Evolutionary conservation across 805 yeast species (phyloP), one percentile per base, ranked within the genome.

Genomic region (Ascoidea tarda): DNA sequence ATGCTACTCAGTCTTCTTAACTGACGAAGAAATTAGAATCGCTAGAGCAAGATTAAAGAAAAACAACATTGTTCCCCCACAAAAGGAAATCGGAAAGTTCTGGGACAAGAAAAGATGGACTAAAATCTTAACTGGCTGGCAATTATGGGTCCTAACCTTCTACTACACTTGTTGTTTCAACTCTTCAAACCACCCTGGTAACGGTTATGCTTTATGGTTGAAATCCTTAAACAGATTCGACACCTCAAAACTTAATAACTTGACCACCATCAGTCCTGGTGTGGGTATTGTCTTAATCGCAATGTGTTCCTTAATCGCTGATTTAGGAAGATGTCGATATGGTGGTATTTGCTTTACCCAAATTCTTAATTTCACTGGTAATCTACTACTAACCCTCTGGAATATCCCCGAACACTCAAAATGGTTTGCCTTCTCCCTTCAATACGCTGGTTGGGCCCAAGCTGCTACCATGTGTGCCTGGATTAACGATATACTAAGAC

Each of bases 101-200:
- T 72, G 75, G 54, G 71, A 73, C 57, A 55, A 59, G 54, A 62
- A 69, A 6, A 65, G 72, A 31, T 82, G 87, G 87, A 71, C 68
- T 50, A 67, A 69, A 16, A 73, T 80, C 16, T 65, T 81, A 49
- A 63, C 72, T 4, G 69, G 76, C 38, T 81, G 86, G 84, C 79
- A 79, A 56, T 61, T 82, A 49, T 81, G 78, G 58, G 69, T 77
- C 3, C 64, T 82, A 42, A 61, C 76, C 4, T 55, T 77, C 5
- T 77, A 78, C 72, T 73, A 76, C 57, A 68, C 79, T 42, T 69
- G 79, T 60, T 75, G 81, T 59, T 79, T 82, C 79, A 78, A 79
- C 65, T 72, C 74, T 61, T 71, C 70, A 54, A 79, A 74, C 59
- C 75, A 74, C 12, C 64, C 74, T 4, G 70, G 78, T 12, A 82